Percentiles rank a stretch among this genome's conserved stretches.
Conservation (phyloP, 2,329 filamentous ascomycete species). For the Dactylellina haptotyla region DNA sequence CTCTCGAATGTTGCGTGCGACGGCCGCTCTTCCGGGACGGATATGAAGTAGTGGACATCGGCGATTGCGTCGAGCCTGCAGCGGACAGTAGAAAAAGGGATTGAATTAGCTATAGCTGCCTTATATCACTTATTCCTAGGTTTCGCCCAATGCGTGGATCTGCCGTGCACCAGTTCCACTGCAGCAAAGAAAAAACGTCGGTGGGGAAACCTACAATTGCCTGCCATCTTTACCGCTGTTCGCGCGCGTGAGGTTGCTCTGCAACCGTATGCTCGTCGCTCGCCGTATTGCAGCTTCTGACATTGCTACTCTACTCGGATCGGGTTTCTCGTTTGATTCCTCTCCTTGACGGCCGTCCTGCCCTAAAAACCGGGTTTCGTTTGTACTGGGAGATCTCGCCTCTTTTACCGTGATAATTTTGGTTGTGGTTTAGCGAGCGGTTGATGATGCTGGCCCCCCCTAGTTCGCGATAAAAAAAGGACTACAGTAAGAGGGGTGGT, state of each 20-base stretch:
- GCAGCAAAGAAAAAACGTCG: not conserved
- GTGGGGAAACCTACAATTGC: slow-evolving; percentile 36
- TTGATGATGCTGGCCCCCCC: slow-evolving; percentile 22
- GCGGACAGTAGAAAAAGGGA: not conserved
- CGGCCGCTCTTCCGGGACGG: slow-evolving; percentile 50
- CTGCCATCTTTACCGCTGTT: slow-evolving; percentile 52
- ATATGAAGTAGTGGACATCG: slow-evolving; percentile 51
- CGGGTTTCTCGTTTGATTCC: not conserved
- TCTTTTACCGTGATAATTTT: not conserved
- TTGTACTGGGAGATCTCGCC: too few relatives aligned
- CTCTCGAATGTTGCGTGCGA: slow-evolving; percentile 44
- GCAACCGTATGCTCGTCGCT: slow-evolving; percentile 33
- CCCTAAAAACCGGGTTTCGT: too few relatives aligned
- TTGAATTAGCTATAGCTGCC: not conserved
- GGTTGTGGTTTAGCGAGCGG: slow-evolving; percentile 38
- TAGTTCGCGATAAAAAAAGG: not conserved
- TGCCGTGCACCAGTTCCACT: slow-evolving; percentile 6
- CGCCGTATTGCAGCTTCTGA: slow-evolving; percentile 22
- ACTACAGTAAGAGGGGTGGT: slow-evolving; percentile 3
- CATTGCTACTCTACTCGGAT: slow-evolving; percentile 1
- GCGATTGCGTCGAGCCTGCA: slow-evolving; percentile 46
- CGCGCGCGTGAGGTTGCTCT: slow-evolving; percentile 51
- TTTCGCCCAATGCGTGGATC: not conserved
- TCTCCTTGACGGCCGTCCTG: not conserved
- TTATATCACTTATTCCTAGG: too few relatives aligned